Conservation (phyloP, 2,329 filamentous ascomycete genomes). For the Cladosporium velox region DNA sequence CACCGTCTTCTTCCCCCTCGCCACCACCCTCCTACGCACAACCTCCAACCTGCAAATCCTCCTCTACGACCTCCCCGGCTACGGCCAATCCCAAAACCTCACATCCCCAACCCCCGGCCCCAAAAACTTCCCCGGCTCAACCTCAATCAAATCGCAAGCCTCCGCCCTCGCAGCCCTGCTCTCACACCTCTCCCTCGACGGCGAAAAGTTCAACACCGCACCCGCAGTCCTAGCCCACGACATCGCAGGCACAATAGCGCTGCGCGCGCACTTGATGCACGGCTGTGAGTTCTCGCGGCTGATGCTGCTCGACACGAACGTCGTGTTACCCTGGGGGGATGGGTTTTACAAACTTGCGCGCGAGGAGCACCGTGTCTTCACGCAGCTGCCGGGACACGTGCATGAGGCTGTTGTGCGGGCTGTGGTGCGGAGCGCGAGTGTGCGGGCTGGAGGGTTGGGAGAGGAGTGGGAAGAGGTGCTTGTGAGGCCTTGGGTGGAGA, state of each 20-base stretch:
- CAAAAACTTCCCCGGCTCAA: slow-evolving; percentile 34
- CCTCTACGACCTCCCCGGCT: slow-evolving; percentile 51
- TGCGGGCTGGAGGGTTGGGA: slow-evolving; percentile 24
- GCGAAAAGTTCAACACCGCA: not conserved
- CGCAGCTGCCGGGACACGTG: slow-evolving; percentile 36
- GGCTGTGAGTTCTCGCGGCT: not conserved
- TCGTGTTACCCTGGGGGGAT: slow-evolving; percentile 46
- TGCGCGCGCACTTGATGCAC: slow-evolving; percentile 44
- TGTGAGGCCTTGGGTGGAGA: slow-evolving; percentile 38
- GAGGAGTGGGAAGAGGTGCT: slow-evolving; percentile 40
- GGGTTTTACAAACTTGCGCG: slow-evolving; percentile 48
- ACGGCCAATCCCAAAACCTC: slow-evolving; percentile 41
- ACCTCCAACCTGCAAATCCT: slow-evolving; percentile 37
- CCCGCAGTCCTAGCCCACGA: slow-evolving; percentile 51
- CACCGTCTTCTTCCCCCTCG: slow-evolving; percentile 42
- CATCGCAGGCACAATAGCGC: slow-evolving; percentile 45
- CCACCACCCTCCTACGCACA: slow-evolving; percentile 35
- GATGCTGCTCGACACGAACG: slow-evolving; percentile 48
- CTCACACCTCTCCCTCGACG: slow-evolving; percentile 35
- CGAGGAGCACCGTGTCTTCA: slow-evolving; percentile 27
- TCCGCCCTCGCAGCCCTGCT: slow-evolving; percentile 44
- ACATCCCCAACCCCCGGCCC: not conserved
- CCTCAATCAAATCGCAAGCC: slow-evolving; percentile 43
- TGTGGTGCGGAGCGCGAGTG: slow-evolving; percentile 45
- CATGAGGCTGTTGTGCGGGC: slow-evolving; percentile 44